A percentile compares a stretch with the other conserved stretches of the same genome.
phyloP scores from a whole-genome alignment of 1,284 basidiomycete genomes.

The Pterulicium gracile region DNA sequence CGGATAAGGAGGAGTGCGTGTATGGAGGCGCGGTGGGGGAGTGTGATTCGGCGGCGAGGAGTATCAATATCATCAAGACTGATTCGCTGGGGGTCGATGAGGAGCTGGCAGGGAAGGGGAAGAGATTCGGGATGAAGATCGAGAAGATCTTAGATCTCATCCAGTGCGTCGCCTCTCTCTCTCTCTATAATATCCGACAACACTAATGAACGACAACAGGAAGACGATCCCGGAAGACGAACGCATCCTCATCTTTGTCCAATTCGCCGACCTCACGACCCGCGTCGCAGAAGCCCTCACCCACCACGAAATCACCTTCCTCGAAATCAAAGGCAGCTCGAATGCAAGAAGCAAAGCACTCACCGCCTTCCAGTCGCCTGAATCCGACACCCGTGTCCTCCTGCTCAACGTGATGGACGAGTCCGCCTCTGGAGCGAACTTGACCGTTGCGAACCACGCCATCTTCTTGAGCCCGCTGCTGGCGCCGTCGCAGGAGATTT shows the following conservation, averaged over 20 bases:
- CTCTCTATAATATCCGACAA: conserved; percentile 2
- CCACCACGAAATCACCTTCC: conserved; percentile 63
- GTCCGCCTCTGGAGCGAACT: conserved; percentile 85
- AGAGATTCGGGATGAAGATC: conserved; percentile 83
- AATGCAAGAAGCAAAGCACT: conserved; percentile 70
- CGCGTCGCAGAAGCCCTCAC: conserved; percentile 81
- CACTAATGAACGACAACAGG: conserved; percentile 24
- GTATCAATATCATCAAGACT: conserved; percentile 75
- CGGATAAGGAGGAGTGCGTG: conserved; percentile 75
- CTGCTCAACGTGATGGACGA: conserved; percentile 90
- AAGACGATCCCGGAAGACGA: conserved; percentile 64
- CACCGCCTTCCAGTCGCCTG: conserved; percentile 69
- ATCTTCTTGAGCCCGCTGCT: conserved; percentile 90
- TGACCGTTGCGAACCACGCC: conserved; percentile 90
- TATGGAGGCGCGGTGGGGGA: conserved; percentile 42
- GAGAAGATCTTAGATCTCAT: conserved; percentile 79
- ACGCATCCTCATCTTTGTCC: conserved; percentile 84
- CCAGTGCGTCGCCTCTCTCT: conserved; percentile 37
- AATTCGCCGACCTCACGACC: conserved; percentile 86
- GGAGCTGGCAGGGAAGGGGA: conserved; percentile 56
- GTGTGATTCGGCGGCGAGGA: conserved; percentile 66
- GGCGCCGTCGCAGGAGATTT: conserved; percentile 68
- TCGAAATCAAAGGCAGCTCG: conserved; percentile 77
- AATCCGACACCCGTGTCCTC: conserved; percentile 68
- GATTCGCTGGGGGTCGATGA: conserved; percentile 80